Evolutionary conservation across 257 asterid genomes (phyloP).

Genomic region (Fraxinus excelsior): DNA sequence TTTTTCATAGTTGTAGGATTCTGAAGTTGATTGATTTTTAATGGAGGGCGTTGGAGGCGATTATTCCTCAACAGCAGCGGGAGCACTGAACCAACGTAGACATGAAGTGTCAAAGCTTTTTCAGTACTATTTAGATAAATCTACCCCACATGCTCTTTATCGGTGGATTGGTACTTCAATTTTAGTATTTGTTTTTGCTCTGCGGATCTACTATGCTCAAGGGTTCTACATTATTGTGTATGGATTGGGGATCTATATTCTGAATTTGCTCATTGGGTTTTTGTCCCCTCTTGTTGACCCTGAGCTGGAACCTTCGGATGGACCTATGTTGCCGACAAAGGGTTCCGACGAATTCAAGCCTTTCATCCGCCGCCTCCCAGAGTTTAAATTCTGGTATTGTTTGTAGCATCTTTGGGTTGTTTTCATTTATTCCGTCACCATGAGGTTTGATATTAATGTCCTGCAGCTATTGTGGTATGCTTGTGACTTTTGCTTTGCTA

Average conservation of each 20-base stretch:
- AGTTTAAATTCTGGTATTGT: conserved; percentile 88
- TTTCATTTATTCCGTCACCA: conserved; percentile 15
- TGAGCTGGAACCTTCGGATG: conserved; percentile 72
- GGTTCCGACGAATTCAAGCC: conserved; percentile 98
- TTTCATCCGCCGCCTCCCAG: conserved; percentile 97
- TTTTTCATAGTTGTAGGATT: conserved; percentile 27
- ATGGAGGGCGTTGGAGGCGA: conserved; percentile 63
- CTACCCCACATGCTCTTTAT: conserved; percentile 81
- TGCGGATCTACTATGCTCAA: conserved; percentile 71
- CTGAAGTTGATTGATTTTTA: conserved; percentile 26
- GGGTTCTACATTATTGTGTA: conserved; percentile 89
- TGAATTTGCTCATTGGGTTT: conserved; percentile 90
- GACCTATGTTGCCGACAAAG: conserved; percentile 84
- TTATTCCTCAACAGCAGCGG: conserved; percentile 60
- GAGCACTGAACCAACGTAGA: conserved; percentile 69
- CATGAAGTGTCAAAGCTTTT: conserved; percentile 71
- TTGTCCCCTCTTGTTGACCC: conserved; percentile 98
- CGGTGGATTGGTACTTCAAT: conserved; percentile 82
- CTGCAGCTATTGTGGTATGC: neutral
- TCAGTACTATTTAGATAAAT: conserved; percentile 82
- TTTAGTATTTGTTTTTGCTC: conserved; percentile 60
- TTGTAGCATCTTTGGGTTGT: conserved; percentile 14
- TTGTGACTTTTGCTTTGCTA: neutral
- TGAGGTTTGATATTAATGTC: conserved; percentile 9
- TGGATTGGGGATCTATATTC: conserved; percentile 88